phyloP scores from a whole-genome alignment of 257 asterid genomes.

The Anisodus acutangulus region DNA sequence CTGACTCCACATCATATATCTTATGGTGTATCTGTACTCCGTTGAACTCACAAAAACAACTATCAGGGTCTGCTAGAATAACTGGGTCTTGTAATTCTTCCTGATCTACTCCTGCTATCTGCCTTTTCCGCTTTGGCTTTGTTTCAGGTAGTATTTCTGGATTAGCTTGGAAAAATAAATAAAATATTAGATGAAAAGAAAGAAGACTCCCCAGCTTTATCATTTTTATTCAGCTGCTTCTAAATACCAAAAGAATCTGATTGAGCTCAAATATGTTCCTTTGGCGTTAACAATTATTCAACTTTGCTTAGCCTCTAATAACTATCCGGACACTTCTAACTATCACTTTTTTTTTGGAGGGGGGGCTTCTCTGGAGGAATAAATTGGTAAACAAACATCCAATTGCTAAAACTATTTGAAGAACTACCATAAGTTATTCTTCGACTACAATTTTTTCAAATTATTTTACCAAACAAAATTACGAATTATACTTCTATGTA shows the following conservation, averaged over 20 bases:
- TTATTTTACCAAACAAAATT: constrained; percentile 7
- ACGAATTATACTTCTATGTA: neutral
- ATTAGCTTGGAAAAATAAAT: constrained; percentile 23
- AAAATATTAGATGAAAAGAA: neutral
- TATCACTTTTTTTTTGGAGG: neutral
- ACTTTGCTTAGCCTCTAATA: neutral
- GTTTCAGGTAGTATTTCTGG: constrained; percentile 56
- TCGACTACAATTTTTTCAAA: neutral
- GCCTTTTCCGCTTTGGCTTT: constrained; percentile 45
- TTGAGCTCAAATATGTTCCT: neutral
- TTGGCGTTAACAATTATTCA: neutral
- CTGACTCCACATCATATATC: constrained; percentile 55
- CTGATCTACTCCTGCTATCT: constrained; percentile 64
- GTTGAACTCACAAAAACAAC: constrained; percentile 82
- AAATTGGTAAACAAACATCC: constrained; percentile 8
- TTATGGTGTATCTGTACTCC: constrained; percentile 93
- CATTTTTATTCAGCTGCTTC: constrained; percentile 8
- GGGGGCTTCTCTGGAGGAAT: neutral
- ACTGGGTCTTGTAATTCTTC: constrained; percentile 79
- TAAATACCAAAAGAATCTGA: neutral
- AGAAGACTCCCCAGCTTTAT: neutral
- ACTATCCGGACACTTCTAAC: neutral
- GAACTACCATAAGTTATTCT: neutral
- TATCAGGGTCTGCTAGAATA: constrained; percentile 76
- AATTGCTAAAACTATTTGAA: neutral